Evolutionary conservation across 1,139 yeast genomes (phyloP), one percentile per base, ranked within the genome.

Genomic region (Lodderomyces jiufengensis): DNA sequence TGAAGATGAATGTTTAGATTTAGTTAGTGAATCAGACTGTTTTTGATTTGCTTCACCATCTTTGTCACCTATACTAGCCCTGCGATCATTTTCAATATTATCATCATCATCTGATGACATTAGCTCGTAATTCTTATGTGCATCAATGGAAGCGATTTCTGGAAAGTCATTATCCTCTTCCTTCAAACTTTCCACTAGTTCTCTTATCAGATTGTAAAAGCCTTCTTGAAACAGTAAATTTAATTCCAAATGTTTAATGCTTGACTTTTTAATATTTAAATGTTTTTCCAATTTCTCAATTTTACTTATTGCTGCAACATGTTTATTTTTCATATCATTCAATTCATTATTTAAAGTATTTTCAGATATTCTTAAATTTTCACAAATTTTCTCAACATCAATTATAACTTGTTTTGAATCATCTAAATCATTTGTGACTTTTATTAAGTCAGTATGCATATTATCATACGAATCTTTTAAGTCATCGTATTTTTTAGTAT

Each of bases 321-420:
- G 20, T 18, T n/a, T 27, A 16, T 18, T 33, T 36, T 23, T 34
- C 36, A 11, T 24, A 18, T 18, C 20, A 5, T 18, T 18, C 7
- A 31, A 18, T 18, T 39, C 25, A n/a, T 29, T 24, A 24, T 39
- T 24, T 10, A 36, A 28, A 8, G 36, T 15, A 14, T 26, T 25
- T 24, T 36, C 32, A 13, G 35, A 27, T 27, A 39, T 21, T 25
- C 33, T 36, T 11, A 40, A 34, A 10, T 39, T 35, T 8, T 40
- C 33, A 12, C 32, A 31, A 14, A 34, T 20, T 3, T 37, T 32
- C 22, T 39, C 35, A 23, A 24, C 27, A 22, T 43, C 39, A 7
- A 35, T 18, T 11, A 37, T 26, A 6, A 35, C 30, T 27, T 35
- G 14, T n/a, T 20, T 24, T 6, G 44, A 33, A 16, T 29, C 26